Percentiles rank a stretch among this genome's conserved stretches.
Conservation (phyloP, 2,329 filamentous ascomycete genomes). For the Fusarium acutatum region DNA sequence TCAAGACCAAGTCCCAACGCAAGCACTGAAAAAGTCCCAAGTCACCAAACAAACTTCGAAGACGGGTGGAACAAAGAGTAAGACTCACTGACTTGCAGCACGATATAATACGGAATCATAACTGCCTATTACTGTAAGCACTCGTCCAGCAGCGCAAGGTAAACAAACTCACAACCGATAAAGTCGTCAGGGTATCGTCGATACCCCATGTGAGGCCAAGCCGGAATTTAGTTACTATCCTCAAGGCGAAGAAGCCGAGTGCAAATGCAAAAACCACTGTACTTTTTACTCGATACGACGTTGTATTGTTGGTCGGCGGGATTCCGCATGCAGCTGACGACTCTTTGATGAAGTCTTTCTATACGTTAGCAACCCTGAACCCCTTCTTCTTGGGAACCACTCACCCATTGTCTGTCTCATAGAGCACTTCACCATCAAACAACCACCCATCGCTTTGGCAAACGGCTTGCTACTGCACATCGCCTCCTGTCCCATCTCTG, state of each 20-base stretch:
- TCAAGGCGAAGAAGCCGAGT: not conserved
- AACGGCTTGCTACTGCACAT: not conserved
- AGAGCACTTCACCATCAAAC: not conserved
- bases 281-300: not conserved
- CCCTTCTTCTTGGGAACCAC: not conserved
- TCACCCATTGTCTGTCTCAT: constrained; percentile 4
- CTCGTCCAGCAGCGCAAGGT: fast-evolving
- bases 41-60: not conserved
- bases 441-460: not conserved
- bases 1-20: constrained; percentile 3
- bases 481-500: not conserved
- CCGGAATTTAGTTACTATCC: not conserved
- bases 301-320: not conserved
- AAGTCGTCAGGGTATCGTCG: not conserved
- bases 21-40: not conserved
- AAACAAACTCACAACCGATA: not conserved
- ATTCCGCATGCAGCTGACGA: not conserved
- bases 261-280: not conserved
- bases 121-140: not conserved
- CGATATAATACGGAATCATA: not conserved
- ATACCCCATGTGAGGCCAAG: not conserved
- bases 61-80: fast-evolving
- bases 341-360: constrained; percentile 11
- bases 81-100: not conserved
- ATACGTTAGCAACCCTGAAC: not conserved